phyloP scores from a whole-genome alignment of 2,329 filamentous ascomycete species.

The Diaporthe helianthi region DNA sequence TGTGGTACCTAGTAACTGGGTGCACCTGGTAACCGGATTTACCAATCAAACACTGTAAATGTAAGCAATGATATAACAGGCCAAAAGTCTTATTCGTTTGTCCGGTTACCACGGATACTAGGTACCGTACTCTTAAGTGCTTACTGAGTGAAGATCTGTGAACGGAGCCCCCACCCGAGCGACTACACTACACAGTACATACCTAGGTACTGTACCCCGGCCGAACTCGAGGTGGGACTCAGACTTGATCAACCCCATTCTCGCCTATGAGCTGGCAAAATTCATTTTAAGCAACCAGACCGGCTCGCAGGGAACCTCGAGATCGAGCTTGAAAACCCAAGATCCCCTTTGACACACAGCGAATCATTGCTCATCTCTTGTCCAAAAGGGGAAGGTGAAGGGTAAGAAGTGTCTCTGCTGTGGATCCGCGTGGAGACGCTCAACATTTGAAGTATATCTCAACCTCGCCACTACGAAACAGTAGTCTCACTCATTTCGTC shows the following conservation, averaged over 20 bases:
- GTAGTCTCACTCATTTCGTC: neutral
- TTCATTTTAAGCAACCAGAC: conserved; percentile 12
- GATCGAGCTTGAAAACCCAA: neutral
- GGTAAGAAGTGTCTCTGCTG: neutral
- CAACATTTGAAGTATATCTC: neutral
- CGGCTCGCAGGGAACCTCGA: neutral
- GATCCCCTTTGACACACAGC: conserved; percentile 6
- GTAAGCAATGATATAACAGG: too few relatives aligned
- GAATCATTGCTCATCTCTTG: conserved; percentile 21
- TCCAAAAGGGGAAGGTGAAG: conserved; percentile 16
- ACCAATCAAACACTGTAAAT: too few relatives aligned
- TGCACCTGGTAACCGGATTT: too few relatives aligned
- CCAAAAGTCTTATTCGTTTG: too few relatives aligned
- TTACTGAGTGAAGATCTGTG: too few relatives aligned
- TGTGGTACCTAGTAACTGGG: too few relatives aligned
- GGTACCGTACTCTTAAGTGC: too few relatives aligned
- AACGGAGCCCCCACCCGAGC: conserved; percentile 1
- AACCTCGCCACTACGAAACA: neutral
- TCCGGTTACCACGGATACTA: too few relatives aligned
- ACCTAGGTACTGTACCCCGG: too few relatives aligned
- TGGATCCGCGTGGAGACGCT: conserved; percentile 8
- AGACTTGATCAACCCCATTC: neutral
- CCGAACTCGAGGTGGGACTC: neutral
- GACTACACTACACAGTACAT: too few relatives aligned
- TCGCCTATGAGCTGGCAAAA: conserved; percentile 6